phyloP scores from a whole-genome alignment of 208 protist species.

The Naegleria fowleri region DNA sequence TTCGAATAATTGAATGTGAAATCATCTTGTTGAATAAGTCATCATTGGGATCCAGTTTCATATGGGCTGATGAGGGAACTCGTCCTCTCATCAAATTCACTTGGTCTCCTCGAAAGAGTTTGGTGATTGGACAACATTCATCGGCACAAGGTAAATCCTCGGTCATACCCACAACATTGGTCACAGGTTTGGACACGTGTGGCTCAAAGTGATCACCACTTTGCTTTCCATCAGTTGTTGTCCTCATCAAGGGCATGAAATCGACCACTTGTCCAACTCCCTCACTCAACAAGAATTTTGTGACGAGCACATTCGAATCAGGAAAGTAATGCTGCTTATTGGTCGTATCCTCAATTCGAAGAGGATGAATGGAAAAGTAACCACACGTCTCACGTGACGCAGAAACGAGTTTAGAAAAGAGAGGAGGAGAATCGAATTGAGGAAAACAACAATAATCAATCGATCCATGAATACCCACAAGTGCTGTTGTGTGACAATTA shows the following conservation, averaged over 20 bases:
- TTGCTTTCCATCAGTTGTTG: not conserved
- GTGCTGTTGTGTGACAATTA: not conserved
- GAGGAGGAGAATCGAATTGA: not conserved
- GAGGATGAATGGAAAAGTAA: not conserved
- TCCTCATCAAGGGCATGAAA: not conserved
- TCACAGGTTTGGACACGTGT: not conserved
- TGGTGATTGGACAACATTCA: not conserved
- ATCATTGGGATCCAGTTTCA: not conserved
- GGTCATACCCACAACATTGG: not conserved
- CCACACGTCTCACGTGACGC: not conserved
- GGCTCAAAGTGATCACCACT: not conserved
- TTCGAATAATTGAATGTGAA: not conserved
- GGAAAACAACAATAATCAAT: constrained; percentile 23
- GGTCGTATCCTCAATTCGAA: not conserved
- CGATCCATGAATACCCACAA: not conserved
- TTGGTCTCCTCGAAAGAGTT: not conserved
- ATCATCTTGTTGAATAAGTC: not conserved
- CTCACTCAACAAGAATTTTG: not conserved
- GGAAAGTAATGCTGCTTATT: not conserved
- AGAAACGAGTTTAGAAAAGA: not conserved
- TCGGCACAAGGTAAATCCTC: not conserved
- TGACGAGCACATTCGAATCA: constrained; percentile 4
- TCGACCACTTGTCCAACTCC: constrained; percentile 11
- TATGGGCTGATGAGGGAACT: no score
- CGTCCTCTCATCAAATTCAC: no score